phyloP scores from a whole-genome alignment of 768 basidiomycete genomes.

The Polyporus arcularius region DNA sequence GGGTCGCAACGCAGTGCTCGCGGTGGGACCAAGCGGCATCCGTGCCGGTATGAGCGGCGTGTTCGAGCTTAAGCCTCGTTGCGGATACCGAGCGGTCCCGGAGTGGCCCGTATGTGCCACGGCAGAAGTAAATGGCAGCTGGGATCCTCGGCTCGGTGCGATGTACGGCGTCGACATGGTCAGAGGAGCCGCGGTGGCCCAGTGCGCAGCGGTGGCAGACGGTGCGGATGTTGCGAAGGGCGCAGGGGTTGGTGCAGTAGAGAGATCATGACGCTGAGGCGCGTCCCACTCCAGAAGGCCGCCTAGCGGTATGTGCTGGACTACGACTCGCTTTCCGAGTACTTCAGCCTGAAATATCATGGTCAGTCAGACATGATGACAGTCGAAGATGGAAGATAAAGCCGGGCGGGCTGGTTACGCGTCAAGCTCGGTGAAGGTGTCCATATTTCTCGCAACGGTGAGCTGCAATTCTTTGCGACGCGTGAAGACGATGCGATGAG shows the following conservation, averaged over 20 bases:
- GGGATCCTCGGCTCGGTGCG: not conserved
- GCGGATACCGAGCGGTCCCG: not conserved
- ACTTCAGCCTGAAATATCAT: too few relatives aligned
- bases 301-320: conserved; percentile 90
- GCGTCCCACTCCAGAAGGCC: conserved; percentile 72
- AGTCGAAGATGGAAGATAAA: too few relatives aligned
- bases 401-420: too few relatives aligned
- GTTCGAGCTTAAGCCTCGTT: not conserved
- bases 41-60: conserved; percentile 19
- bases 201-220: not conserved
- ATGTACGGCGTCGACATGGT: not conserved
- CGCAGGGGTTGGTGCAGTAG: conserved; percentile 16
- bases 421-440: too few relatives aligned
- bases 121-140: too few relatives aligned
- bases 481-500: too few relatives aligned
- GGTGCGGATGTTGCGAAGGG: conserved; percentile 4
- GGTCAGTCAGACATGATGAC: too few relatives aligned
- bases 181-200: not conserved
- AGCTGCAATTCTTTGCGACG: too few relatives aligned
- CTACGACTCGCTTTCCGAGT: conserved; percentile 91
- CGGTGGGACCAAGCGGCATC: conserved; percentile 25
- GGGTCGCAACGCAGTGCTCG: conserved; percentile 22
- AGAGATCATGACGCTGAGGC: not conserved
- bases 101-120: not conserved
- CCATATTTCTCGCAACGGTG: too few relatives aligned